phyloP scores from a whole-genome alignment of 306 rosid genomes.

The Chamaecrista fasciculata region DNA sequence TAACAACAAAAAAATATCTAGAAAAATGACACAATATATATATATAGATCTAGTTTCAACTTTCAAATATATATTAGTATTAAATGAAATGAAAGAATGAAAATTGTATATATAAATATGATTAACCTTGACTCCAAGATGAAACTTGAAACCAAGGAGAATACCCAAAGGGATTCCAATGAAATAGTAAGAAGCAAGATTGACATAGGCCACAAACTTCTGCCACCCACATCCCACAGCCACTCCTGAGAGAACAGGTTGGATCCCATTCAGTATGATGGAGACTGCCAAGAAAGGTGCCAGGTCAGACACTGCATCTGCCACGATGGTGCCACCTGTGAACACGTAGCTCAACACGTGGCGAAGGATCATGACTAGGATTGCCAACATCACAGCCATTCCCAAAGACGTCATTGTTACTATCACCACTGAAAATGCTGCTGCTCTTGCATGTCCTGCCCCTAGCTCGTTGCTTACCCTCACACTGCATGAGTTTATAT shows the following conservation, averaged over 20 bases:
- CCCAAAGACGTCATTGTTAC: constrained; percentile 37
- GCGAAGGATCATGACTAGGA: constrained; percentile 34
- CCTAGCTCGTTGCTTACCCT: constrained; percentile 59
- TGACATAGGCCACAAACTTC: constrained; percentile 55
- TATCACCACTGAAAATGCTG: constrained; percentile 37
- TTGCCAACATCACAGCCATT: constrained; percentile 33
- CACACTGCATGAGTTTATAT: no score
- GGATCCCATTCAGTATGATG: constrained; percentile 45
- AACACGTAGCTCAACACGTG: constrained; percentile 40
- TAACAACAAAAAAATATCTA: neutral
- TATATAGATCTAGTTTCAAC: no score
- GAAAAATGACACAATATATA: no score
- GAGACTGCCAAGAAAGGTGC: constrained; percentile 41
- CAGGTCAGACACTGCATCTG: constrained; percentile 50
- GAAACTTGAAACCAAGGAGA: constrained; percentile 51
- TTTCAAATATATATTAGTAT: no score
- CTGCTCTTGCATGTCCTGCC: constrained; percentile 56
- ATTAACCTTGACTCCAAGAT: constrained; percentile 38
- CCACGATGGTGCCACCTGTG: constrained; percentile 38
- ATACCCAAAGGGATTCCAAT: constrained; percentile 45
- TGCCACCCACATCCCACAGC: constrained; percentile 72
- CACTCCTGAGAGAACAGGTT: constrained; percentile 60
- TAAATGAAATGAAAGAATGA: no score
- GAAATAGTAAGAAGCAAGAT: constrained; percentile 50
- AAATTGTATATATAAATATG: no score